Evolutionary conservation across 495 filamentous ascomycete genomes (phyloP).

Genomic region (Usnea hakonensis): DNA sequence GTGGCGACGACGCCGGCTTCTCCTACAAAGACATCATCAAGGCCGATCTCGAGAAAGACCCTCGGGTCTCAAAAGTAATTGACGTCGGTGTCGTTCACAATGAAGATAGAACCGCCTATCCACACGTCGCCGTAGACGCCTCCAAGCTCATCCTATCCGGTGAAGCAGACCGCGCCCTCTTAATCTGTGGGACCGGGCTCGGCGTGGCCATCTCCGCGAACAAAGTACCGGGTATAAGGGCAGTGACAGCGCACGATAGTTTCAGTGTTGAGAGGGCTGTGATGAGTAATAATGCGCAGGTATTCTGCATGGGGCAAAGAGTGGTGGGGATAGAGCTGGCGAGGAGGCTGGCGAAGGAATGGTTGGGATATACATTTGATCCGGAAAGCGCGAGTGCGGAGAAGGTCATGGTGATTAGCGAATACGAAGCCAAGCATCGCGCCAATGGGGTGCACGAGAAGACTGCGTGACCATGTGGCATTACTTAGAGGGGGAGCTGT

Average conservation of each 20-base stretch:
- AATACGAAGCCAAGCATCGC: slow-evolving; percentile 54
- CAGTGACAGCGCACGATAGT: slow-evolving; percentile 80
- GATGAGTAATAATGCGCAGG: slow-evolving; percentile 79
- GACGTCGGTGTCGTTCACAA: slow-evolving; percentile 61
- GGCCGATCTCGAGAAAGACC: slow-evolving; percentile 56
- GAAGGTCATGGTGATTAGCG: slow-evolving; percentile 67
- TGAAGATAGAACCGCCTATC: slow-evolving; percentile 75
- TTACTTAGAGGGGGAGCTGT: neutral
- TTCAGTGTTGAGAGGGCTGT: slow-evolving; percentile 77
- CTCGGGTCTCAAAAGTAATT: slow-evolving; percentile 57
- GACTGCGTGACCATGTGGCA: neutral
- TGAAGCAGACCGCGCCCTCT: slow-evolving; percentile 66
- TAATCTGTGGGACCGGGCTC: slow-evolving; percentile 82
- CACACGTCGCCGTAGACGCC: slow-evolving; percentile 67
- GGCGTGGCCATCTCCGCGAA: slow-evolving; percentile 83
- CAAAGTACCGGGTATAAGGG: slow-evolving; percentile 76
- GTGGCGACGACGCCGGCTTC: slow-evolving; percentile 67
- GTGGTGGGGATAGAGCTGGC: slow-evolving; percentile 77
- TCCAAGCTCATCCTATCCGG: slow-evolving; percentile 59
- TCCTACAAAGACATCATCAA: slow-evolving; percentile 75
- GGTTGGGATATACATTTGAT: slow-evolving; percentile 77
- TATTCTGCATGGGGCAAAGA: slow-evolving; percentile 80
- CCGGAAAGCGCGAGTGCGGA: slow-evolving; percentile 59
- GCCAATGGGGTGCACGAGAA: slow-evolving; percentile 10
- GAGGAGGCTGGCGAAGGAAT: slow-evolving; percentile 68